phyloP scores from a whole-genome alignment of 176 grass and related monocot species.

The Raddia distichophylla region DNA sequence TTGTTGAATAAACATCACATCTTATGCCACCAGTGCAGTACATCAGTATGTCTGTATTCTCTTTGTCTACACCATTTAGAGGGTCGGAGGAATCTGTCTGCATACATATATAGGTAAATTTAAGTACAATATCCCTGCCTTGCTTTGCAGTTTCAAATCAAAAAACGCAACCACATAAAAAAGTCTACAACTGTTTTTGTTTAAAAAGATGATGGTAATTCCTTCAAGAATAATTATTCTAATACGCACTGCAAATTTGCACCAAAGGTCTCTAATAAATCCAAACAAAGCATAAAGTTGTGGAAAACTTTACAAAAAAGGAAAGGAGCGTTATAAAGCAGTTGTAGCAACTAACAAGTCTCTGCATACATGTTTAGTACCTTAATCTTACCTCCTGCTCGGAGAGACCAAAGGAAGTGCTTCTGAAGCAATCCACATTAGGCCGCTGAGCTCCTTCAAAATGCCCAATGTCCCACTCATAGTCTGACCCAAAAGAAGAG shows the following conservation, averaged over 20 bases:
- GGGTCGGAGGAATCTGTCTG: conserved; percentile 60
- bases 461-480: conserved; percentile 99
- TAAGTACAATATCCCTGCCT: no score
- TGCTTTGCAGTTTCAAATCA: no score
- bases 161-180: no score
- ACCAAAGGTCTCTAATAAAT: background rate
- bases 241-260: background rate
- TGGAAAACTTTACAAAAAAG: background rate
- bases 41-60: conserved; percentile 92
- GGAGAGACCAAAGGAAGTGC: conserved; percentile 85
- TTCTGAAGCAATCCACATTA: conserved; percentile 95
- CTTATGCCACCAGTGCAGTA: conserved; percentile 95
- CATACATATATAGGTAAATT: background rate
- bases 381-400: conserved; percentile 58
- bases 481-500: conserved; percentile 53
- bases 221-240: no score
- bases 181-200: no score
- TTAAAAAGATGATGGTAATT: no score
- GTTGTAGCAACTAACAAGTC: background rate
- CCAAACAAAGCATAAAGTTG: background rate
- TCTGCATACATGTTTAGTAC: conserved; percentile 1
- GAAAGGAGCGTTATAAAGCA: background rate
- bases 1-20: conserved; percentile 88
- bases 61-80: conserved; percentile 69
- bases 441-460: conserved; percentile 92